Percentiles rank a stretch among this genome's conserved stretches.
Conservation (phyloP, 208 protist genomes). For the Herpetomonas tarakana region DNA sequence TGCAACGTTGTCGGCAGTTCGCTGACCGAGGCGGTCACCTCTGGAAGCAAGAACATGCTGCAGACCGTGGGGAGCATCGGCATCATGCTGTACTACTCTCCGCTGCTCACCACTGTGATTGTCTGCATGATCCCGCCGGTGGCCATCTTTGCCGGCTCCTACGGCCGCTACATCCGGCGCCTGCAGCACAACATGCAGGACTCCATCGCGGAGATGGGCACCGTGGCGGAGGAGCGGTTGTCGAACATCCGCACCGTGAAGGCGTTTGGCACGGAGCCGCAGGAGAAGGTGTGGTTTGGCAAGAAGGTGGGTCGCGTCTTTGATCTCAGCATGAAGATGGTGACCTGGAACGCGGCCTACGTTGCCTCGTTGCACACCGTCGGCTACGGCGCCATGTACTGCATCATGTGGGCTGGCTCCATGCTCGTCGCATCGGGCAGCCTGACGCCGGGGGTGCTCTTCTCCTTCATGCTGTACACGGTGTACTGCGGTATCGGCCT, state of each 20-base stretch:
- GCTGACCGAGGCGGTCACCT: constrained; percentile 75
- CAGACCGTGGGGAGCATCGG: constrained; percentile 76
- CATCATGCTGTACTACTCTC: constrained; percentile 90
- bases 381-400: constrained; percentile 82
- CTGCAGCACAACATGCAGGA: constrained; percentile 82
- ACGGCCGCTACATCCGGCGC: constrained; percentile 76
- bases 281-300: constrained; percentile 71
- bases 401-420: constrained; percentile 86
- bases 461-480: constrained; percentile 90
- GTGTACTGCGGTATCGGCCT: constrained; percentile 87
- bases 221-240: constrained; percentile 82
- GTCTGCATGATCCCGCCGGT: constrained; percentile 80
- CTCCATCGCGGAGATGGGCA: constrained; percentile 70
- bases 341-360: constrained; percentile 76
- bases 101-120: constrained; percentile 75
- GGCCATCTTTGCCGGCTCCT: constrained; percentile 77
- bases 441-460: constrained; percentile 78
- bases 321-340: constrained; percentile 66
- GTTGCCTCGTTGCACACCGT: constrained; percentile 71
- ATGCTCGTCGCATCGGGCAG: constrained; percentile 72
- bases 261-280: constrained; percentile 61
- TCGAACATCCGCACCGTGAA: constrained; percentile 79
- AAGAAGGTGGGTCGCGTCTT: constrained; percentile 70
- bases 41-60: constrained; percentile 79
- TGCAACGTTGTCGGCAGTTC: constrained; percentile 83